Base-by-base conservation (phyloP, 2,329 filamentous ascomycete genomes). In the Microsporum canis region DNA sequence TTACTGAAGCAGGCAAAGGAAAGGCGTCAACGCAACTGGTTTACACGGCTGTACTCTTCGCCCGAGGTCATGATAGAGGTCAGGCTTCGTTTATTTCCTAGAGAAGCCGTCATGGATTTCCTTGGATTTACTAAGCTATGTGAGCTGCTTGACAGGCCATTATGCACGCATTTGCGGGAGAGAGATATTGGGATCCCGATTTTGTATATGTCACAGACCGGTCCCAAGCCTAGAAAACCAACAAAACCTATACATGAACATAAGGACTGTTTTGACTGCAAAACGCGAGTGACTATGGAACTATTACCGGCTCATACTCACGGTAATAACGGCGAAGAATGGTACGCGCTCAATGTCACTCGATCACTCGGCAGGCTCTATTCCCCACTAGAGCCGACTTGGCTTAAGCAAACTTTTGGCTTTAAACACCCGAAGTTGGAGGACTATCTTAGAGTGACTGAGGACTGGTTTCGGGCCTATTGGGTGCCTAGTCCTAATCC, bases 351-450 rank as follows among this genome's bases (percentile, higher is more conserved):
- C 4, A 29, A 33, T 3, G 34, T 61, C 27, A 29, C 29, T 43
- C 60, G 55, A 53, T 36, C 53, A 3, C 23, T 61, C 39, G 60
- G 60, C 41, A 49, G 39, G 34, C 60, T 61, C 27, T 31, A 34
- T 14, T 61, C 60, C 3, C 60, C 60, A 8, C 31, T 61, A 41
- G 60, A 61, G 7, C 41, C 55, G n/a, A 2, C 33, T 10, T 61
- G 60, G 60, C 39, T 56, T 14, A 47, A 27, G 3, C 36, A 39
- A 17, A 55, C 58, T 5, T 27, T 33, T n/a, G 47, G 4, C 12
- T 33, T 17, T 8, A 27, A 31, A 60, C 27, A 49, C n/a, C 8
- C 5, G 1, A 7, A 3, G 38, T 12, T 29, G 8, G 45, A 49
- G 3, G 2, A 29, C 23, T 31, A 49, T 49, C 8, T 12, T 23